Conservation (phyloP, 129 eudicot species). For the sunflower (Helianthus annuus) region HanXRQr2.0-SUNRISE NC_035445.2:137786397-137786896, state of each 20-base stretch:
- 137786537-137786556: conserved; percentile 37
- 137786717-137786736: too few relatives aligned
- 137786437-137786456: not conserved
- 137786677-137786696: too few relatives aligned
- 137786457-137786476: not conserved
- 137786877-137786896: conserved; percentile 94
- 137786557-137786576: conserved; percentile 57
- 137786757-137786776: not conserved
- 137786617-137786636: conserved; percentile 82
- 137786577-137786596: conserved; percentile 60
- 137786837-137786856: conserved; percentile 73
- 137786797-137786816: conserved; percentile 50
- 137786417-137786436: too few relatives aligned
- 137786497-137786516: conserved; percentile 40
- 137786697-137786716: too few relatives aligned
- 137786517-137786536: conserved; percentile 41
- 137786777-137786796: conserved; percentile 9
- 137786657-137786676: conserved; percentile 94
- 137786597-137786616: conserved; percentile 81
- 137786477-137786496: not conserved
- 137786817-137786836: conserved; percentile 87
- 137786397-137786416: too few relatives aligned
- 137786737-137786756: too few relatives aligned
- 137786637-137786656: conserved; percentile 77
- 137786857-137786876: conserved; percentile 87